Conservation (phyloP, 768 basidiomycete genomes). For the Trametes cingulata region DNA sequence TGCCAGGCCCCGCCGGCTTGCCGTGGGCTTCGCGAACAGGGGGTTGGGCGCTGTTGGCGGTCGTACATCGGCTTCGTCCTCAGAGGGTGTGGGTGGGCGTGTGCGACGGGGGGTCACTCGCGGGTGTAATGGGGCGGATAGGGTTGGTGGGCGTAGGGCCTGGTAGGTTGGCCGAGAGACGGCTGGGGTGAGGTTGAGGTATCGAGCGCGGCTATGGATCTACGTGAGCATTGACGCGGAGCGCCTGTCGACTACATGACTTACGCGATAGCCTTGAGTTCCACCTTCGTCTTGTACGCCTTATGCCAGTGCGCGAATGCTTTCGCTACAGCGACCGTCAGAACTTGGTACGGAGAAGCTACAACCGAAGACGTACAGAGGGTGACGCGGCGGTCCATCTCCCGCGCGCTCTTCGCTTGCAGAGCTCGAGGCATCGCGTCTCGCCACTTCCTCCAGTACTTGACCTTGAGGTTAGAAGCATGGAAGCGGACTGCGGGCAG, state of each 20-base stretch:
- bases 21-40: conserved; percentile 29
- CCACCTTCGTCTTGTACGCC: conserved; percentile 65
- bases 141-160: conserved; percentile 30
- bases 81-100: conserved; percentile 17
- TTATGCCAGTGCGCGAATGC: conserved; percentile 68
- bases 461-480: conserved; percentile 58
- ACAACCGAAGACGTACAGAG: conserved; percentile 50
- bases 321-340: conserved; percentile 41
- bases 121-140: conserved; percentile 1
- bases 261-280: conserved; percentile 82
- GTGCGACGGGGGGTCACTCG: conserved; percentile 9
- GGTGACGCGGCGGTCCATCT: conserved; percentile 51
- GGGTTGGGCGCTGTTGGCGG: conserved; percentile 11
- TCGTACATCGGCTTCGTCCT: conserved; percentile 12
- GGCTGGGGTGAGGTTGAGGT: conserved; percentile 69
- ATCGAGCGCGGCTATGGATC: conserved; percentile 67
- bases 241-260: conserved; percentile 34
- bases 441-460: conserved; percentile 67
- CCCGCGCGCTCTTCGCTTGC: conserved; percentile 65
- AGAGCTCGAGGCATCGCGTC: conserved; percentile 69
- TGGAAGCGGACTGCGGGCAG: conserved; percentile 80
- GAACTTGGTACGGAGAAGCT: conserved; percentile 1
- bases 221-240: conserved; percentile 20
- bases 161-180: conserved; percentile 39
- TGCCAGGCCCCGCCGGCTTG: conserved; percentile 36